phyloP scores from a whole-genome alignment of 768 basidiomycete genomes.

The Tylopilus sp. region DNA sequence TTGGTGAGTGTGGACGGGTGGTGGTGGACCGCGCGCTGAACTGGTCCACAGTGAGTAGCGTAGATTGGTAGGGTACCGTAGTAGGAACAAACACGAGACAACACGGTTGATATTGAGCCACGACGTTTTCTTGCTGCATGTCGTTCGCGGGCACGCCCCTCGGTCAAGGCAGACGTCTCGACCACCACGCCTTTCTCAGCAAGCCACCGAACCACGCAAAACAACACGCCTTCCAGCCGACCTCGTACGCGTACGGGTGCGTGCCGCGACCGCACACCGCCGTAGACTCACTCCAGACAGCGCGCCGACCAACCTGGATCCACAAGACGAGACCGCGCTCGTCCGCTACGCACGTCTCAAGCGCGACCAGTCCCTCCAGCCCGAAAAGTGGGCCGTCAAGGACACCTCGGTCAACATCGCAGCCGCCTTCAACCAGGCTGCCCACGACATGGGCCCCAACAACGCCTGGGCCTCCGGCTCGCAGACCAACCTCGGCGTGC shows the following conservation, averaged over 20 bases:
- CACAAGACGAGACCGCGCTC: constrained; percentile 43
- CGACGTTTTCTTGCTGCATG: constrained; percentile 48
- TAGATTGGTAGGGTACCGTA: constrained; percentile 21
- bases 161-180: constrained; percentile 83
- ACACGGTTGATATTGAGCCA: constrained; percentile 18
- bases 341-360: constrained; percentile 48
- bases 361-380: constrained; percentile 45
- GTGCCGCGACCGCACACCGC: constrained; percentile 25
- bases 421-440: constrained; percentile 74
- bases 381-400: constrained; percentile 69
- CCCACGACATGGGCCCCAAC: constrained; percentile 42
- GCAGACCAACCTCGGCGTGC: constrained; percentile 44
- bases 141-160: constrained; percentile 83
- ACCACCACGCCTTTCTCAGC: constrained; percentile 74
- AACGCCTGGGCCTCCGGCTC: constrained; percentile 65
- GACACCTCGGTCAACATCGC: constrained; percentile 89
- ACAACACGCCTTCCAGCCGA: constrained; percentile 28
- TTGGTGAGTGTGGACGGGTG: constrained; percentile 57
- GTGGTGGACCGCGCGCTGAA: not conserved
- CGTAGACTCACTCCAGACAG: constrained; percentile 36
- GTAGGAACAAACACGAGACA: constrained; percentile 24
- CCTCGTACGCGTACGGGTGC: constrained; percentile 72
- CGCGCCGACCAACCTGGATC: constrained; percentile 60
- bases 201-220: constrained; percentile 40
- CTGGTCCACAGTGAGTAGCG: constrained; percentile 20